A percentile compares a stretch with the other conserved stretches of the same genome.
phyloP scores from a whole-genome alignment of 164 flowering plant species.

The Vitis rotundifolia region DNA sequence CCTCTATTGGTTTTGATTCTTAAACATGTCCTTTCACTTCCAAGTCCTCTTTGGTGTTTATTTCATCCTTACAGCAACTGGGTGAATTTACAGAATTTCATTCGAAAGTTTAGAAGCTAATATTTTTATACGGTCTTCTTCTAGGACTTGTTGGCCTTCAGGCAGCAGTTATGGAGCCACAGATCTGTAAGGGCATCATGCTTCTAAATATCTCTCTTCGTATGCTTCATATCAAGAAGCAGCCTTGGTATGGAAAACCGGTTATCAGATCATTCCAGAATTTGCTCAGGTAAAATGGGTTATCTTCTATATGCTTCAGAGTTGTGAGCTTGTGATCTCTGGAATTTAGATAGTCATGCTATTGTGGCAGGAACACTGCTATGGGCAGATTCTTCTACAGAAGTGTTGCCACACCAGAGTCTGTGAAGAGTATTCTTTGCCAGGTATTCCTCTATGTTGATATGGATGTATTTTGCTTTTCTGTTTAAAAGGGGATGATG shows the following conservation, averaged over 20 bases:
- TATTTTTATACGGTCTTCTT: background rate
- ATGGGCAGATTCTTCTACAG: constrained; percentile 68
- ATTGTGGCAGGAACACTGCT: constrained; percentile 63
- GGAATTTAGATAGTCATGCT: constrained; percentile 8
- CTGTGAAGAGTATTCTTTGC: constrained; percentile 80
- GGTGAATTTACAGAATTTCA: no score
- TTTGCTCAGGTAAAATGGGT: constrained; percentile 58
- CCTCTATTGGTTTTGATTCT: no score
- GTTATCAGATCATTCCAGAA: constrained; percentile 81
- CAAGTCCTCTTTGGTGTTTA: no score
- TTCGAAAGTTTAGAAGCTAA: background rate
- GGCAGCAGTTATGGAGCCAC: constrained; percentile 80
- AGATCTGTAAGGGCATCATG: constrained; percentile 74
- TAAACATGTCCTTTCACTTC: no score
- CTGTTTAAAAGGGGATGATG: no score
- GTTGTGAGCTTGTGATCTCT: background rate
- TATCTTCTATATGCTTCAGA: background rate
- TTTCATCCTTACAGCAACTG: no score
- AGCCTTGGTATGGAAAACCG: constrained; percentile 87
- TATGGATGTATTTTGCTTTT: background rate
- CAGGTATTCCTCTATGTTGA: constrained; percentile 51
- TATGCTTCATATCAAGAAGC: constrained; percentile 91
- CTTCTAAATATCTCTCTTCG: constrained; percentile 87
- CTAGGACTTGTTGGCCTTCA: constrained; percentile 95
- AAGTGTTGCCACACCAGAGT: constrained; percentile 75